Evolutionary conservation across 805 yeast genomes (phyloP), one percentile per base, ranked within the genome.

Genomic region (Danielia reshetovae): DNA sequence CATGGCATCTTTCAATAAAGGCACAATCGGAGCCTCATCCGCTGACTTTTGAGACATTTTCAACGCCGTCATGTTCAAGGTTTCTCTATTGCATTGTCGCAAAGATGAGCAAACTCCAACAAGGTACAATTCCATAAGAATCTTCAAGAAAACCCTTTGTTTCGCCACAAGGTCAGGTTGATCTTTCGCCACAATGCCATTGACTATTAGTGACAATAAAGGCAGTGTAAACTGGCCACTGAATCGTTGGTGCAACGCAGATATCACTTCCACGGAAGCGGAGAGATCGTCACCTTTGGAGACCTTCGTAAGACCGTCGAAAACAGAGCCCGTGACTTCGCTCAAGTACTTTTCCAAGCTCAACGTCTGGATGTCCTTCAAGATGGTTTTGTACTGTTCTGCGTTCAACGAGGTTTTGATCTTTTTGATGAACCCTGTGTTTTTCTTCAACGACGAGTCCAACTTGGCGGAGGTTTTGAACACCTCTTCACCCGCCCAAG

Each of bases 401-500:
- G 68, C 70, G 24, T 64, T 72, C 16, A 87, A 56, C 2, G 79
- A 66, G 2, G 72, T 65, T 43, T 79, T 72, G 33, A 88, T 52
- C 47, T 81, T 82, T 53, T 80, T 83, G 32, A 87, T 79, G 50
- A 85, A 84, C 0, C 87, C 82, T 3, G 86, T 77, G 52, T 89
- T 85, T 55, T 81, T 85, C 65, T 88, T 88, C 45, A 88, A 64
- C 37, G 89, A 81, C 0, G 94, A 66, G 52, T 88, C 96, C 7
- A 79, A 55, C 41, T 72, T 74, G 10, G 43, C 18, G 2, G 50
- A 42, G 5, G 44, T 33, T 7, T 28, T 14, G 15, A 46, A 42
- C 11, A 40, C 39, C 11, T 18, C 34, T 15, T 60, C 71, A 1
- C 79, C 83, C 23, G 57, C 53, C 84, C 85, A 78, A 2, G 82